These are phyloP conservation scores for Epichloe hybrida DNA, from an alignment of 2,329 filamentous ascomycete genomes.

Conservation along the genomic window DNA sequence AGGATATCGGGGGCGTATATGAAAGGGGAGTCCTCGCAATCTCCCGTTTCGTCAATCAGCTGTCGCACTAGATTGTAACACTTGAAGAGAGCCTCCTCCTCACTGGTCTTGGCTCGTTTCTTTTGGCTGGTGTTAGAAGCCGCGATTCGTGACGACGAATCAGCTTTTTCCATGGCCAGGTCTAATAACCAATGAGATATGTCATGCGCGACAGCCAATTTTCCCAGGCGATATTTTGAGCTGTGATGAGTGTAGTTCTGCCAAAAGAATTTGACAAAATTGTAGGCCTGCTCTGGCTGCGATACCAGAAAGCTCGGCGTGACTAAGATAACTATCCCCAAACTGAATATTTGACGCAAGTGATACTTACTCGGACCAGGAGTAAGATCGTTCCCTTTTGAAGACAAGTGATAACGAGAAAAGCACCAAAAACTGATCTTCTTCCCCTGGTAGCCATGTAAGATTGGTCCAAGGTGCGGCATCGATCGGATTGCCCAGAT, in stretches of 20 bases:
- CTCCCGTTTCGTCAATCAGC: conserved; percentile 8
- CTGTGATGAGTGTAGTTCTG: conserved; percentile 10
- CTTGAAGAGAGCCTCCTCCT: conserved; percentile 14
- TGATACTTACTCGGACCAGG: conserved; percentile 10
- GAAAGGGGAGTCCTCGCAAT: conserved; percentile 18
- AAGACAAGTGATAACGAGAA: conserved; percentile 2
- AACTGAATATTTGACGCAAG: conserved; percentile 17
- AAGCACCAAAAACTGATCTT: conserved; percentile 28
- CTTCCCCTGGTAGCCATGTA: conserved; percentile 14
- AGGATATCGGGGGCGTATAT: conserved; percentile 34
- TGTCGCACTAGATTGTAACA: conserved; percentile 9
- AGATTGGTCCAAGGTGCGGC: conserved; percentile 21
- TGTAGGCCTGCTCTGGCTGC: conserved; percentile 20
- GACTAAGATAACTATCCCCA: conserved; percentile 22
- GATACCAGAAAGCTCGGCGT: conserved; percentile 29
- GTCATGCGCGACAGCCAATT: conserved; percentile 17
- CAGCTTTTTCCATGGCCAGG: conserved; percentile 12
- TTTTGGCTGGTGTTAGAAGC: neutral
- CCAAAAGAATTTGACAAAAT: conserved; percentile 24
- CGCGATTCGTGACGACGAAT: neutral
- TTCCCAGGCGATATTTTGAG: conserved; percentile 8
- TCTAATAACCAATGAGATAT: conserved; percentile 18
- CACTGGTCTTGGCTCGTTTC: conserved; percentile 5
- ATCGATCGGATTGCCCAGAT: conserved; percentile 25
- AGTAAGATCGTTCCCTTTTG: neutral